Conservation (phyloP, 345 rosid genomes). For the Erysimum cheiranthoides region DNA sequence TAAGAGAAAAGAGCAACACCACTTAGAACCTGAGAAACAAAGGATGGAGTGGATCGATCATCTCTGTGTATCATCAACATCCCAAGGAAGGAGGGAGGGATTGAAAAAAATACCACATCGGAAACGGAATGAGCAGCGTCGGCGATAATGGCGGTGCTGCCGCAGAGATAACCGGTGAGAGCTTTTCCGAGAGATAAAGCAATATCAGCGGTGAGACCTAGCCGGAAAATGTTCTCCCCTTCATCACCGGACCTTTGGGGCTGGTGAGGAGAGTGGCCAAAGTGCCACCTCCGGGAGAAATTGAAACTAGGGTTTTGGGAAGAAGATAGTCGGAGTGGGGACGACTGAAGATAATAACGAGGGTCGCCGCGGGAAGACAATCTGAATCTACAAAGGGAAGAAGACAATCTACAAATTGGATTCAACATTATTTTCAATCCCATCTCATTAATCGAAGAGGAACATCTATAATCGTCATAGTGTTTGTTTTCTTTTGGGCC, state of each 20-base stretch:
- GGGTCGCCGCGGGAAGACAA: conserved; percentile 34
- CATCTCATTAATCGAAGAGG: too few relatives aligned
- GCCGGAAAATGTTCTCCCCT: conserved; percentile 75
- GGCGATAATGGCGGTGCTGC: conserved; percentile 51
- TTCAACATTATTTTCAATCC: too few relatives aligned
- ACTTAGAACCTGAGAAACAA: conserved; percentile 73
- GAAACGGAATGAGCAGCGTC: conserved; percentile 53
- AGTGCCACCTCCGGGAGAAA: conserved; percentile 71
- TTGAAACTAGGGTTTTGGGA: conserved; percentile 37
- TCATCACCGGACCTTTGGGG: conserved; percentile 45
- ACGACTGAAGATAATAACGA: conserved; percentile 15
- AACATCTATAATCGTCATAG: too few relatives aligned
- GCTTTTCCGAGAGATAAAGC: conserved; percentile 45
- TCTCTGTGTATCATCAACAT: too few relatives aligned
- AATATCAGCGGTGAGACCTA: conserved; percentile 63
- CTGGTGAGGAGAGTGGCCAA: conserved; percentile 62
- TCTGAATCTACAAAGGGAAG: conserved; percentile 44
- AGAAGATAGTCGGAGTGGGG: conserved; percentile 39
- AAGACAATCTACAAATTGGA: conserved; percentile 50
- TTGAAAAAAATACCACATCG: conserved; percentile 41
- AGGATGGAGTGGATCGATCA: neutral
- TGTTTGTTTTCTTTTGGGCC: too few relatives aligned
- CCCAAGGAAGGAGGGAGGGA: too few relatives aligned
- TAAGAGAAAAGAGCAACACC: conserved; percentile 81
- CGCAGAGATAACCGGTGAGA: conserved; percentile 49